A percentile compares a stretch with the other conserved stretches of the same genome.
phyloP scores from a whole-genome alignment of 768 basidiomycete genomes.

The Hypsizygus marmoreus region DNA sequence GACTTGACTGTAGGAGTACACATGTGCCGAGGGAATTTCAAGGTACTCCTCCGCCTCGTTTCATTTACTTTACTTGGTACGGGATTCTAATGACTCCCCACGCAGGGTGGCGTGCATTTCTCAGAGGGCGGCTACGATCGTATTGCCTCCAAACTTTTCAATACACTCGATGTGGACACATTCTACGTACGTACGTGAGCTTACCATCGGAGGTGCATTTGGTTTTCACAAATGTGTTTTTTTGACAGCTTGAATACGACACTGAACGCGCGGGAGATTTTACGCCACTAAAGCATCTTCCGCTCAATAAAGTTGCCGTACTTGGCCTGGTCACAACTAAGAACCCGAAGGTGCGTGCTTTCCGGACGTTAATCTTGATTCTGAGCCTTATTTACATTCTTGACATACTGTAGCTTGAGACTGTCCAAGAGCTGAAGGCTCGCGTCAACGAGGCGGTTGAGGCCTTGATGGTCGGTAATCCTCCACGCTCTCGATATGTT shows the following conservation, averaged over 20 bases:
- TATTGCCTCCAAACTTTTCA: slow-evolving; percentile 58
- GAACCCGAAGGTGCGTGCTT: slow-evolving; percentile 37
- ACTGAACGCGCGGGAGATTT: slow-evolving; percentile 65
- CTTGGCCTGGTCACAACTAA: slow-evolving; percentile 55
- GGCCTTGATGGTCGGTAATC: slow-evolving; percentile 43
- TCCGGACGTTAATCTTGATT: neutral
- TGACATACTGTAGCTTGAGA: slow-evolving; percentile 43
- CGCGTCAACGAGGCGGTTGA: slow-evolving; percentile 57
- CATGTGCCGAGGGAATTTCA: slow-evolving; percentile 60
- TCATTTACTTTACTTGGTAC: slow-evolving; percentile 28
- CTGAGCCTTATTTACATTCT: neutral
- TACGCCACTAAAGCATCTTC: slow-evolving; percentile 53
- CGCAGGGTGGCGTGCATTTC: slow-evolving; percentile 51
- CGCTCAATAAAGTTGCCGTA: slow-evolving; percentile 47
- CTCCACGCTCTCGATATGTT: slow-evolving; percentile 44
- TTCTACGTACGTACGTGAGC: slow-evolving; percentile 40
- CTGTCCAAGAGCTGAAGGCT: slow-evolving; percentile 46
- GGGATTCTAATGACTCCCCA: neutral
- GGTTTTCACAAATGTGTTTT: slow-evolving; percentile 2
- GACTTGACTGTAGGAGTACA: slow-evolving; percentile 61
- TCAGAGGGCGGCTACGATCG: slow-evolving; percentile 61
- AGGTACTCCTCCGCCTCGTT: slow-evolving; percentile 30
- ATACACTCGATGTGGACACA: slow-evolving; percentile 57
- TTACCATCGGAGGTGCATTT: neutral
- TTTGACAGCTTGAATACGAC: slow-evolving; percentile 61